Evolutionary conservation across 2,329 filamentous ascomycete species (phyloP).

Genomic region (Ceratocystis ficicola): DNA sequence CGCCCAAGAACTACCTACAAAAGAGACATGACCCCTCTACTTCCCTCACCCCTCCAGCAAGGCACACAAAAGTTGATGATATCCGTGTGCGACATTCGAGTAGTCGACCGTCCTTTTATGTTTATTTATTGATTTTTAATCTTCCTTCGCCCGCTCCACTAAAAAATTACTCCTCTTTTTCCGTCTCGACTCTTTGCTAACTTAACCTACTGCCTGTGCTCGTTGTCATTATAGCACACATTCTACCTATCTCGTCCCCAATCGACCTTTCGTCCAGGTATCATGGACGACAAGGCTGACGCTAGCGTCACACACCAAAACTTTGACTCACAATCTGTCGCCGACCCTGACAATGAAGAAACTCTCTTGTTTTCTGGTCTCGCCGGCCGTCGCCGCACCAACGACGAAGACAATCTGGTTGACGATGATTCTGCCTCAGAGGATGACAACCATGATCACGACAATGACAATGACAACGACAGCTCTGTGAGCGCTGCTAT

Average conservation of each 20-base stretch:
- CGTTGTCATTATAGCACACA: neutral
- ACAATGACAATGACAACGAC: slow-evolving; percentile 66
- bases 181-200: neutral
- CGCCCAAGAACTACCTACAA: too few species aligned
- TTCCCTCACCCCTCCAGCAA: too few species aligned
- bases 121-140: too few species aligned
- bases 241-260: neutral
- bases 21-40: too few species aligned
- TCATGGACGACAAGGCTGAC: slow-evolving; percentile 20
- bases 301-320: slow-evolving; percentile 16
- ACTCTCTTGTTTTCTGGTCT: slow-evolving; percentile 53
- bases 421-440: slow-evolving; percentile 76
- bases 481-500: slow-evolving; percentile 69
- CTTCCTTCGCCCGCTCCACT: too few species aligned
- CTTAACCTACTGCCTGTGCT: neutral
- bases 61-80: too few species aligned
- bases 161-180: too few species aligned
- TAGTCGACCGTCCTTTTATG: too few species aligned
- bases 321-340: slow-evolving; percentile 20
- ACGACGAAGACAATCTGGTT: slow-evolving; percentile 81
- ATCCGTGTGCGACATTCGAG: too few species aligned
- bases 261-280: neutral
- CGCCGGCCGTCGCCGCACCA: slow-evolving; percentile 55
- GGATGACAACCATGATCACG: slow-evolving; percentile 60
- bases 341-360: slow-evolving; percentile 54